phyloP scores from a whole-genome alignment of 371 early-diverging fungal genomes.

The Funneliformis caledonium region DNA sequence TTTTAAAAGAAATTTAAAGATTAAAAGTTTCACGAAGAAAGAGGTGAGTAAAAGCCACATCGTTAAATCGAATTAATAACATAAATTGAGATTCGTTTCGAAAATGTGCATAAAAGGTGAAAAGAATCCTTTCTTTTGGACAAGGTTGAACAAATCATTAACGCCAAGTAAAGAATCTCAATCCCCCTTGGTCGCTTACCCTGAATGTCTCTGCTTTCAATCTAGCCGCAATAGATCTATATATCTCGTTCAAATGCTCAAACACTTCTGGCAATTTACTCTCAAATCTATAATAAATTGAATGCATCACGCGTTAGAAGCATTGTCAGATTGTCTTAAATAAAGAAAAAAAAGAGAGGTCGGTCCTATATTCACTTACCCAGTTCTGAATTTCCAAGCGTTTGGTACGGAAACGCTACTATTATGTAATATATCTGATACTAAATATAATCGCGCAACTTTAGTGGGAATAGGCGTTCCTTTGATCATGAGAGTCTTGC shows the following conservation, averaged over 20 bases:
- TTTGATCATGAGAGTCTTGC: constrained; percentile 62
- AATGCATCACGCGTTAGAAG: neutral
- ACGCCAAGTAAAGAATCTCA: neutral
- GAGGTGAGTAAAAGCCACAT: constrained; percentile 18
- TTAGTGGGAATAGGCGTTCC: constrained; percentile 68
- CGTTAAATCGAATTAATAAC: neutral
- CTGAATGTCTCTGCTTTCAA: constrained; percentile 86
- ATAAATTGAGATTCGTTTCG: neutral
- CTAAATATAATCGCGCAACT: constrained; percentile 77
- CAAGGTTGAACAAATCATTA: neutral
- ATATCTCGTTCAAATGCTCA: constrained; percentile 69
- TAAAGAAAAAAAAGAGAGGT: too few species aligned
- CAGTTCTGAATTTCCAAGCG: constrained; percentile 85
- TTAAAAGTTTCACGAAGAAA: constrained; percentile 29
- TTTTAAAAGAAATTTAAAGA: constrained; percentile 5
- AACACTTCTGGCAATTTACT: constrained; percentile 68
- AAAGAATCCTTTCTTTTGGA: neutral
- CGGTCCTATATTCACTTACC: constrained; percentile 44
- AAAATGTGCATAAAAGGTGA: neutral
- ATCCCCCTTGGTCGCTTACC: constrained; percentile 45
- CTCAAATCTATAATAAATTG: constrained; percentile 60
- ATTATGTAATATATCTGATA: constrained; percentile 90
- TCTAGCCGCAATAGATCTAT: constrained; percentile 69
- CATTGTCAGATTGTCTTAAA: neutral
- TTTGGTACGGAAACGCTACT: constrained; percentile 77